These are phyloP conservation scores for Mortierella sp. DNA, from an alignment of 371 early-diverging fungal genomes.

Conservation along the genomic window DNA sequence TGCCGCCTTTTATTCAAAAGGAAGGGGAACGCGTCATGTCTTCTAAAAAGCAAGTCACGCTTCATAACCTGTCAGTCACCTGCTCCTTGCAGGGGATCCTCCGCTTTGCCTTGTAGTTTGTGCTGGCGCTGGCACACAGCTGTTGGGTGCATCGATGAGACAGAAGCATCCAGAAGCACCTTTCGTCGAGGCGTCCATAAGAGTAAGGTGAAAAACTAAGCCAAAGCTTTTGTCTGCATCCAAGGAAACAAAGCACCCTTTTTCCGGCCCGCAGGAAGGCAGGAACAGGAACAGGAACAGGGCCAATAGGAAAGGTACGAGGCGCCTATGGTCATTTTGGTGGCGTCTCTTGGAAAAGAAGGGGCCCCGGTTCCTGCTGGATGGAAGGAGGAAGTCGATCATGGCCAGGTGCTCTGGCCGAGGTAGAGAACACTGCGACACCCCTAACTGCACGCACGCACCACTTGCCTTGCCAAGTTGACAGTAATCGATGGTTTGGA, in stretches of 20 bases:
- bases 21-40: neutral
- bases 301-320: neutral
- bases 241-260: neutral
- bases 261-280: neutral
- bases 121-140: no score
- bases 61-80: neutral
- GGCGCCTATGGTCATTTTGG: neutral
- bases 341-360: neutral
- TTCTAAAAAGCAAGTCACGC: neutral
- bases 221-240: neutral
- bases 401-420: neutral
- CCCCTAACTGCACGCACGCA: slow-evolving; percentile 1
- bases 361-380: neutral
- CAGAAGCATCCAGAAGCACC: slow-evolving; percentile 4
- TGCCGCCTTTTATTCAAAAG: neutral
- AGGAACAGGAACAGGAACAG: neutral
- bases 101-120: neutral
- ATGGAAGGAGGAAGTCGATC: neutral
- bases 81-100: neutral
- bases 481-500: neutral
- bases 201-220: neutral
- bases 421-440: neutral
- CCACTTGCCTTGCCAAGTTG: neutral
- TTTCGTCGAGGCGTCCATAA: no score
- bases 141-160: neutral